Evolutionary conservation across 2,329 filamentous ascomycete genomes (phyloP).

Genomic region (Daldinia sp.): DNA sequence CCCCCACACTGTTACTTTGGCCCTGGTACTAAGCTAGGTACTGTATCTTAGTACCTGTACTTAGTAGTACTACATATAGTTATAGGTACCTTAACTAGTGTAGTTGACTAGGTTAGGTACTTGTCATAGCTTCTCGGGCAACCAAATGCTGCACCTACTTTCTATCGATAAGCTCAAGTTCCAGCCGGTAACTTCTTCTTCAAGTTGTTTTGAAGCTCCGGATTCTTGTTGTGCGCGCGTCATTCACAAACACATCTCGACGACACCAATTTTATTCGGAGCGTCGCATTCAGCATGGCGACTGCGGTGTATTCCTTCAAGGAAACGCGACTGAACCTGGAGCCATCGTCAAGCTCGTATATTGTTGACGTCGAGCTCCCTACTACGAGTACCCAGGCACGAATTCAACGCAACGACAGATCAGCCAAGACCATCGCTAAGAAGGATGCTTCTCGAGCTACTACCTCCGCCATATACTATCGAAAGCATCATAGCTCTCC

Average conservation of each 20-base stretch:
- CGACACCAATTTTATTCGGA: conserved; percentile 31
- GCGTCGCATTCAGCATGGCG: conserved; percentile 75
- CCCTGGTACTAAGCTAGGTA: no score
- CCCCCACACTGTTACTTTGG: neutral
- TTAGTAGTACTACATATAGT: conserved; percentile 10
- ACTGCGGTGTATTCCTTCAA: conserved; percentile 76
- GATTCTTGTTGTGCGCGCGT: conserved; percentile 21
- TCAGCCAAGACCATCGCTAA: conserved; percentile 56
- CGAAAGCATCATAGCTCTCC: conserved; percentile 78
- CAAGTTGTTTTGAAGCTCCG: conserved; percentile 22
- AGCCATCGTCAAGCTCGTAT: conserved; percentile 73
- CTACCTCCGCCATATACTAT: conserved; percentile 84
- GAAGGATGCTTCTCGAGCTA: conserved; percentile 77
- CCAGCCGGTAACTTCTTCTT: conserved; percentile 8
- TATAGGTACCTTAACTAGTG: neutral
- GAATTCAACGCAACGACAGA: conserved; percentile 51
- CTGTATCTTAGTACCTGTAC: no score
- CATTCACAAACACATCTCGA: conserved; percentile 7
- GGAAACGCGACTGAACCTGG: conserved; percentile 85
- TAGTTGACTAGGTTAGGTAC: neutral
- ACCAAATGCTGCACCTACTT: conserved; percentile 18
- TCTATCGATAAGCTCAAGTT: conserved; percentile 27
- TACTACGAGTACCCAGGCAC: conserved; percentile 57
- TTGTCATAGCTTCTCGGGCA: conserved; percentile 1
- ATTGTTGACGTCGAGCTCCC: conserved; percentile 76